phyloP scores from a whole-genome alignment of 306 rosid genomes.

The Senna siamea region DNA sequence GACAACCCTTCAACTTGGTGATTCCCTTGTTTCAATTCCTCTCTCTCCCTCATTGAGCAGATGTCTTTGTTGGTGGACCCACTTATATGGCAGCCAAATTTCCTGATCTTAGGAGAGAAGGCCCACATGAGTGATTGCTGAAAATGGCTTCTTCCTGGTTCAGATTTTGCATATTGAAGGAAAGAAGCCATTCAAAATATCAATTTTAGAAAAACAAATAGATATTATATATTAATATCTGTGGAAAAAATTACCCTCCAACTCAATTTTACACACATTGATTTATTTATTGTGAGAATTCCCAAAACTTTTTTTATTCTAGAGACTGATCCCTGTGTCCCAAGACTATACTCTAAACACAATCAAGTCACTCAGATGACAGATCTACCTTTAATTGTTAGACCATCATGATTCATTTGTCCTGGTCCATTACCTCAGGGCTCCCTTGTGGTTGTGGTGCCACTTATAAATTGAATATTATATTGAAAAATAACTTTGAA shows the following conservation, averaged over 20 bases:
- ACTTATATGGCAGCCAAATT: slow-evolving; percentile 56
- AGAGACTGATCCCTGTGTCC: slow-evolving; percentile 37
- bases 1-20: slow-evolving; percentile 55
- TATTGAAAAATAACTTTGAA: not conserved
- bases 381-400: slow-evolving; percentile 24
- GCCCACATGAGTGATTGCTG: slow-evolving; percentile 71
- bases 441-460: not conserved
- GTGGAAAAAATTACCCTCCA: too few species aligned
- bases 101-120: slow-evolving; percentile 61
- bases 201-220: too few species aligned
- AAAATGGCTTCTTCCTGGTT: slow-evolving; percentile 50
- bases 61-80: slow-evolving; percentile 74
- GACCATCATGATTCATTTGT: slow-evolving; percentile 7
- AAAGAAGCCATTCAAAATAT: slow-evolving; percentile 6
- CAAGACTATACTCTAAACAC: not conserved
- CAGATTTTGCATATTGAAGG: slow-evolving; percentile 41
- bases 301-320: slow-evolving; percentile 20
- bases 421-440: slow-evolving; percentile 9
- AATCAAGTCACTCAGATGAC: slow-evolving; percentile 36
- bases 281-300: too few species aligned
- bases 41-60: slow-evolving; percentile 61
- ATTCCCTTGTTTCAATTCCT: slow-evolving; percentile 50
- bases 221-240: too few species aligned
- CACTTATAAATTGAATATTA: not conserved
- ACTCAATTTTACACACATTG: too few species aligned